Base-by-base conservation (phyloP, 2,329 filamentous ascomycete genomes). In the Fusarium sp. region DNA sequence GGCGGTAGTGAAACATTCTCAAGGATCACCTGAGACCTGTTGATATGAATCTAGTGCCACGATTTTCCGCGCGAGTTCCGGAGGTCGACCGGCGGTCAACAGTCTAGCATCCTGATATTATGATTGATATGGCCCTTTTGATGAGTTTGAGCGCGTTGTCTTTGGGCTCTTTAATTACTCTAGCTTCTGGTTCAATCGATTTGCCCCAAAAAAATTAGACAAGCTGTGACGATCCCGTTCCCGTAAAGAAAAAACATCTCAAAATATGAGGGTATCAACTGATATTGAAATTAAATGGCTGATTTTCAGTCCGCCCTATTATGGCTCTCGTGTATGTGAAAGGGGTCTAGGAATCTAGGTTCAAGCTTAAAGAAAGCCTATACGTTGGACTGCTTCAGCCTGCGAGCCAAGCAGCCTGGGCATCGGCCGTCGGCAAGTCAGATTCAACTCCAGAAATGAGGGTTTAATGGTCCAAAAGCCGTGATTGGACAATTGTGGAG, bases 341-440 rank as follows among this genome's bases (percentile, higher is more conserved):
- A 56, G 57, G 49, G 45, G 42, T 68, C 42, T n/a, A 41, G 39
- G 27, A 50, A 52, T 57, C 36, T 47, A 27, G 22, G 12, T 17
- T 36, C 18, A 31, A 38, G 29, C 29, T 46, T 38, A n/a, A 42
- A 31, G 13, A 38, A 52, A 47, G 57, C 29, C 52, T 68, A 57
- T 68, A 68, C 57, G 39, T 7, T 52, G n/a, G 25, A 46, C 11
- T 29, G 13, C 29, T 52, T 46, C 44, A 36, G 31, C 25, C 25
- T 42, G 25, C 44, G 31, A 62, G 64, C 39, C 44, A 57, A 25
- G 7, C 6, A 56, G 64, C 38, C 64, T 68, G 39, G 65, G 65
- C 64, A 68, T 64, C 65, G 57, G 65, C n/a, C 50, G 10, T 44
- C 57, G 64, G 64, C 50, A 68, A 68, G 20, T 20, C 10, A 14